Evolutionary conservation across 2,329 filamentous ascomycete genomes (phyloP).

Genomic region (Penicillium hesseltinei): DNA sequence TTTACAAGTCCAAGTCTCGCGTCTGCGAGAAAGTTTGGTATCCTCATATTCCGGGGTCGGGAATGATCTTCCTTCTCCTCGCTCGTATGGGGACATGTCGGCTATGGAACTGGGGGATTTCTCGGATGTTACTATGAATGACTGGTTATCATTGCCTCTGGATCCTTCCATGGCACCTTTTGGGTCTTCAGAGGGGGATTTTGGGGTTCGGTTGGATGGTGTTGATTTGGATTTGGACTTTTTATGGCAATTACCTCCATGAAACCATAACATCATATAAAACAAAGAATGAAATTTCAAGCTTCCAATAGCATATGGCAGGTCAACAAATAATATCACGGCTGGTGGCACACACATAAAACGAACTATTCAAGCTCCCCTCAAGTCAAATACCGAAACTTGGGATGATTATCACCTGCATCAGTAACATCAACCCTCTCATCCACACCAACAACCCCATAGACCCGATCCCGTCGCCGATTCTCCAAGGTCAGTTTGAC

Average conservation of each 20-base stretch:
- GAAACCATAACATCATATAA: background rate
- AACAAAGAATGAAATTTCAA: background rate
- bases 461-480: constrained; percentile 19
- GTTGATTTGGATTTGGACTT: background rate
- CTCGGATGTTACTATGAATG: background rate
- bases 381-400: constrained; percentile 26
- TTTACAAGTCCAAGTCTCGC: background rate
- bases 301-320: background rate
- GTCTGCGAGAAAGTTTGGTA: background rate
- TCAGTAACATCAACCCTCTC: constrained; percentile 26
- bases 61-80: background rate
- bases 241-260: background rate
- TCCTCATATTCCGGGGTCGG: background rate
- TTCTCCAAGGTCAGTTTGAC: constrained; percentile 20
- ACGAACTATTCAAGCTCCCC: background rate
- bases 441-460: constrained; percentile 19
- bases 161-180: background rate
- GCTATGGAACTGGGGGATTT: background rate
- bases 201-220: background rate
- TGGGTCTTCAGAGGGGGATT: background rate
- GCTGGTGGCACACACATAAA: background rate
- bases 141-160: background rate
- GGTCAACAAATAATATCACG: background rate
- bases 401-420: constrained; percentile 21
- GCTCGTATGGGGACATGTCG: background rate